Percentiles rank a stretch among this genome's conserved stretches.
Evolutionary conservation across 768 basidiomycete genomes (phyloP).

Genomic region (Hebeloma cylindrosporum): DNA sequence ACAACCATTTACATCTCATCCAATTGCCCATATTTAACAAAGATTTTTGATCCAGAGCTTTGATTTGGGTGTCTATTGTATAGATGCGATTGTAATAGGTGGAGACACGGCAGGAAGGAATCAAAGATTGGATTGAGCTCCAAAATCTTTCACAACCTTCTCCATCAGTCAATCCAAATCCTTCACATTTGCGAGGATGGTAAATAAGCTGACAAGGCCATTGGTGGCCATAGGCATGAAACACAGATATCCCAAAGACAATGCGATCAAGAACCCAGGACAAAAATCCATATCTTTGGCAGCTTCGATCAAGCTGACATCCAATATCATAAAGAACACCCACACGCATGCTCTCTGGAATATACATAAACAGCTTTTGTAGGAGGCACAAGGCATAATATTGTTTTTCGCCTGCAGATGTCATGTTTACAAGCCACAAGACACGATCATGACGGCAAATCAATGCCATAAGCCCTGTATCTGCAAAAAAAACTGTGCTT

Average conservation of each 20-base stretch:
- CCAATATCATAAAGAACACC: conserved; percentile 36
- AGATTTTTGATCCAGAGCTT: conserved; percentile 7
- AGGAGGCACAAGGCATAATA: conserved; percentile 32
- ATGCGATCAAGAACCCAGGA: conserved; percentile 22
- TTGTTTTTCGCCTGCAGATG: conserved; percentile 33
- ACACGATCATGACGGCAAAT: conserved; percentile 37
- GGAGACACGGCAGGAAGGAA: conserved; percentile 13
- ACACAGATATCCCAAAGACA: conserved; percentile 32
- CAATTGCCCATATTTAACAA: conserved; percentile 4
- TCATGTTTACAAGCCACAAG: conserved; percentile 38
- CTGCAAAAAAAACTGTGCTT: conserved; percentile 28
- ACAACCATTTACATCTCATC: conserved; percentile 7
- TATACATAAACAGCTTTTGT: conserved; percentile 29
- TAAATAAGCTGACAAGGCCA: conserved; percentile 39
- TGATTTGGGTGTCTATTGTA: conserved; percentile 14
- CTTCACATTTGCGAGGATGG: conserved; percentile 33
- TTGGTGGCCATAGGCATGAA: conserved; percentile 42
- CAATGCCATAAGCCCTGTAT: conserved; percentile 38
- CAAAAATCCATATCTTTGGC: conserved; percentile 27
- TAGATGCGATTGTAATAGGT: conserved; percentile 13
- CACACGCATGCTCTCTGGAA: conserved; percentile 27
- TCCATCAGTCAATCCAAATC: conserved; percentile 29
- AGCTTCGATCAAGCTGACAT: conserved; percentile 33
- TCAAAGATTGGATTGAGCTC: conserved; percentile 25
- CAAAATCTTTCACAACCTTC: conserved; percentile 36